Conservation (phyloP, 2,329 filamentous ascomycete genomes). For the Coniochaeta ligniaria region DNA sequence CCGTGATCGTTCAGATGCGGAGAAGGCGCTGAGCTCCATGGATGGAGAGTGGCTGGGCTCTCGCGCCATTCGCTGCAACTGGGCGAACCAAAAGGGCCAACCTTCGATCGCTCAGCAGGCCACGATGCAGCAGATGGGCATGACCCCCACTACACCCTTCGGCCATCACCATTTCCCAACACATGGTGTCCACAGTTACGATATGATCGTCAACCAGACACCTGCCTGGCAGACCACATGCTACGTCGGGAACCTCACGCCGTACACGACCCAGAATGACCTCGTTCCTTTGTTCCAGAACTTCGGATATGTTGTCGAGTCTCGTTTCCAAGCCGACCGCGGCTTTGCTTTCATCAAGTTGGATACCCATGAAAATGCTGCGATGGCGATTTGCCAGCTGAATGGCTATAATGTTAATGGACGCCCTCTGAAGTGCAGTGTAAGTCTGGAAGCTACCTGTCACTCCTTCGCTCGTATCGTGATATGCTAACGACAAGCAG, state of each 20-base stretch:
- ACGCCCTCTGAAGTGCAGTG: constrained; percentile 94
- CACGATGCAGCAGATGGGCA: constrained; percentile 93
- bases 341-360: constrained; percentile 99
- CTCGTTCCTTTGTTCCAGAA: constrained; percentile 98
- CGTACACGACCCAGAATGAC: constrained; percentile 94
- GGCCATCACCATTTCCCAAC: constrained; percentile 98
- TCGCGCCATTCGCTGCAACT: constrained; percentile 97
- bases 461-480: neutral
- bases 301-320: constrained; percentile 96
- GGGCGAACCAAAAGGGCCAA: constrained; percentile 99
- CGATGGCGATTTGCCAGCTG: constrained; percentile 96
- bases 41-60: constrained; percentile 99
- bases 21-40: constrained; percentile 96
- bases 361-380: constrained; percentile 96
- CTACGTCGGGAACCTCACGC: constrained; percentile 96
- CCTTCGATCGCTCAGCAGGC: constrained; percentile 97
- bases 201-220: constrained; percentile 93
- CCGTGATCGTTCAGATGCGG: constrained; percentile 85
- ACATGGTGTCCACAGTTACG: constrained; percentile 92
- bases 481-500: constrained; percentile 36
- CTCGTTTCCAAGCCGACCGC: constrained; percentile 93
- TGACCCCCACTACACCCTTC: constrained; percentile 94
- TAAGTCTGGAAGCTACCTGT: constrained; percentile 48
- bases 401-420: constrained; percentile 98
- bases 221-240: constrained; percentile 97